A percentile compares a stretch with the other conserved stretches of the same genome.
Conservation (phyloP, 1,284 basidiomycete genomes). For the Melampsora larici-populina region DNA sequence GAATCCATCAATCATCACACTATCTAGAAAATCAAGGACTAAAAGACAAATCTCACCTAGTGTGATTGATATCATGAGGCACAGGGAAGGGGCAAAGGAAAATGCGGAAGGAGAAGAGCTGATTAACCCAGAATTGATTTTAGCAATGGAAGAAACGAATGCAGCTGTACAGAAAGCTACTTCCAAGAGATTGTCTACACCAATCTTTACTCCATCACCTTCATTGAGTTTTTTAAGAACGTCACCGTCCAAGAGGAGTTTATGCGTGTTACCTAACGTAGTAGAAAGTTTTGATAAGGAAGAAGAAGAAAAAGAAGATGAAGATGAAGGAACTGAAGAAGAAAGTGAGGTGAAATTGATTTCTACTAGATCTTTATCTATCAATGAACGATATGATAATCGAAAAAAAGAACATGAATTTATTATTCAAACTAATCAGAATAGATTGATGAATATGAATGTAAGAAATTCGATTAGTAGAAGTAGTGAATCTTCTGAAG, state of each 20-base stretch:
- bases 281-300: background rate
- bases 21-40: conserved; percentile 36
- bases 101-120: conserved; percentile 33
- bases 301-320: background rate
- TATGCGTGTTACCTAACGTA: background rate
- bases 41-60: conserved; percentile 32
- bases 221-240: conserved; percentile 13
- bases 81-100: conserved; percentile 15
- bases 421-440: background rate
- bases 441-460: background rate
- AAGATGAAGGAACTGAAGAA: conserved; percentile 6
- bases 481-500: conserved; percentile 3
- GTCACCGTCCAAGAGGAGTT: background rate
- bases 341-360: conserved; percentile 2
- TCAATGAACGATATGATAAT: background rate
- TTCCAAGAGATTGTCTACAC: conserved; percentile 22
- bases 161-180: conserved; percentile 42
- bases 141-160: conserved; percentile 37
- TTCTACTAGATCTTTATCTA: background rate
- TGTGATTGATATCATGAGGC: background rate
- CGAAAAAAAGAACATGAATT: background rate
- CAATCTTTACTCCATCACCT: conserved; percentile 18
- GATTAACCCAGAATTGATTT: conserved; percentile 31
- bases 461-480: background rate
- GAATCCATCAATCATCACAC: background rate